These are phyloP conservation scores for Pythium oligandrum DNA, from an alignment of 352 stramenopile genomes.

Conservation along the genomic window DNA sequence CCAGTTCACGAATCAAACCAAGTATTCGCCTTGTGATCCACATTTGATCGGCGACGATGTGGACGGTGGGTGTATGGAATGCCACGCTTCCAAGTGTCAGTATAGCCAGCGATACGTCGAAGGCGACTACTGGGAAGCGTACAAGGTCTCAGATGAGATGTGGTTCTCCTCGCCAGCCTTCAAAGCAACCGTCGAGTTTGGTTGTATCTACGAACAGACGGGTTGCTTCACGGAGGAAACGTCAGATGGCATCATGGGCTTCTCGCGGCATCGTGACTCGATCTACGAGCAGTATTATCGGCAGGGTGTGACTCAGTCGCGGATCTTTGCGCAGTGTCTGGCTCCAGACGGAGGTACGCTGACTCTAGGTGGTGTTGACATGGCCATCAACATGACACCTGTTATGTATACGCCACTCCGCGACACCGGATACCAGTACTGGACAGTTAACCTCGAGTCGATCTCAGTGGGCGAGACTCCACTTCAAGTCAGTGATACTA, in stretches of 20 bases:
- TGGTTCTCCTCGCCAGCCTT: slow-evolving; percentile 26
- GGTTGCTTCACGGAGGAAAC: slow-evolving; percentile 90
- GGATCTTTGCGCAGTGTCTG: slow-evolving; percentile 94
- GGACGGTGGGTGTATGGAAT: slow-evolving; percentile 22
- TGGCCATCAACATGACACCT: slow-evolving; percentile 49
- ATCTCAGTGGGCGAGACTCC: slow-evolving; percentile 33
- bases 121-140: slow-evolving; percentile 89
- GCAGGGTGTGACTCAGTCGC: slow-evolving; percentile 67
- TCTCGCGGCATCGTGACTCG: slow-evolving; percentile 87
- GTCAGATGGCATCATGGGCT: slow-evolving; percentile 97
- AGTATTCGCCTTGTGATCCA: slow-evolving; percentile 41
- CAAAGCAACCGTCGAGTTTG: slow-evolving; percentile 80
- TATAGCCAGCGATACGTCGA: slow-evolving; percentile 94
- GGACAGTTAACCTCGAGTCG: slow-evolving; percentile 57
- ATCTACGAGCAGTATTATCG: slow-evolving; percentile 91
- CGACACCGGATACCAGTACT: slow-evolving; percentile 75
- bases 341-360: slow-evolving; percentile 83
- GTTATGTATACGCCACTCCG: slow-evolving; percentile 87
- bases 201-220: slow-evolving; percentile 91
- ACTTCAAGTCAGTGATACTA: slow-evolving; percentile 26
- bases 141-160: slow-evolving; percentile 81
- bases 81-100: slow-evolving; percentile 62
- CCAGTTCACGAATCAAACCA: slow-evolving; percentile 35
- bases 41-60: slow-evolving; percentile 23
- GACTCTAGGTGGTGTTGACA: slow-evolving; percentile 88